phyloP scores from a whole-genome alignment of 164 flowering plant genomes.

The Stephania yunnanensis region DNA sequence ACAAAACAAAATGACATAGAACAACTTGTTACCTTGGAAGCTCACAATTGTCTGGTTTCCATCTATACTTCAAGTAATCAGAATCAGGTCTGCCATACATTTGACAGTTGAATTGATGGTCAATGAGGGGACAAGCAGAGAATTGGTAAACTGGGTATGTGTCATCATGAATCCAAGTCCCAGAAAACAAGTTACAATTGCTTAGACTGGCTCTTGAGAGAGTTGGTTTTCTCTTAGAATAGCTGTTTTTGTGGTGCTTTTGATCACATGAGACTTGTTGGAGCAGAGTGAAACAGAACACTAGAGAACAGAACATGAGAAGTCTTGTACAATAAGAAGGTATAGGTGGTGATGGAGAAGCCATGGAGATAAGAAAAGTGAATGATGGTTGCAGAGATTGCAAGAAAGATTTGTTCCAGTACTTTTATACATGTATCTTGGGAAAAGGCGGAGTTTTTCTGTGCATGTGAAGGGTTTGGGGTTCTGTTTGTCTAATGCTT shows the following conservation, averaged over 20 bases:
- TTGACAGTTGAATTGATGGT: constrained; percentile 78
- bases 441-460: background rate
- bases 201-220: constrained; percentile 37
- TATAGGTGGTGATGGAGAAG: background rate
- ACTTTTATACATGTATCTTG: background rate
- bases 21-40: constrained; percentile 52
- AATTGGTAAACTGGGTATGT: constrained; percentile 55
- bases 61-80: constrained; percentile 62
- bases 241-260: constrained; percentile 19
- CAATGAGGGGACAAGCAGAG: constrained; percentile 59
- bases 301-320: background rate
- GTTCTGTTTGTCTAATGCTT: background rate
- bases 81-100: constrained; percentile 81
- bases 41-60: constrained; percentile 75
- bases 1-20: background rate
- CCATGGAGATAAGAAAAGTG: background rate
- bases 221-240: constrained; percentile 25
- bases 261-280: constrained; percentile 28
- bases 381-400: constrained; percentile 2
- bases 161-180: constrained; percentile 75
- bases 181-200: constrained; percentile 50
- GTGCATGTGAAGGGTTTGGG: constrained; percentile 6
- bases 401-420: background rate
- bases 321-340: constrained; percentile 1
- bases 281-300: constrained; percentile 6